These are phyloP conservation scores for Cardamine chenopodiifolia DNA, from an alignment of 345 rosid genomes.

Conservation along the genomic window DNA sequence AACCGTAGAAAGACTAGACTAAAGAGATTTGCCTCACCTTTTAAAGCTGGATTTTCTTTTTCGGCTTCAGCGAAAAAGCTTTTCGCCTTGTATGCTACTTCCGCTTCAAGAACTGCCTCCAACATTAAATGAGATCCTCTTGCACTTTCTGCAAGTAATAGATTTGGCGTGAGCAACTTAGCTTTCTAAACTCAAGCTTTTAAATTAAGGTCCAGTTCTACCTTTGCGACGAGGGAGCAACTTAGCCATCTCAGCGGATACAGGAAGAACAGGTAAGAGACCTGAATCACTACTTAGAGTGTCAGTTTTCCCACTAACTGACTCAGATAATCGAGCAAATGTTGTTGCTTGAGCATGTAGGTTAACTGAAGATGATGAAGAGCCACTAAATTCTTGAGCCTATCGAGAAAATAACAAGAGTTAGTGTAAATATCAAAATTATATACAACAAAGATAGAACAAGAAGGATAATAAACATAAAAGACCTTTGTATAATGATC, in stretches of 20 bases:
- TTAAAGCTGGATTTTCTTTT: constrained; percentile 48
- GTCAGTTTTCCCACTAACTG: constrained; percentile 38
- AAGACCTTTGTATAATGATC: constrained; percentile 52
- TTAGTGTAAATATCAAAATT: neutral
- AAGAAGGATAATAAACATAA: constrained; percentile 7
- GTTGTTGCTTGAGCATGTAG: constrained; percentile 74
- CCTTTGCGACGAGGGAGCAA: constrained; percentile 68
- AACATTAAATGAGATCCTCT: constrained; percentile 67
- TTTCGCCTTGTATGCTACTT: constrained; percentile 66
- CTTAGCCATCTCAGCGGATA: constrained; percentile 88
- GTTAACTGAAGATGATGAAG: constrained; percentile 38
- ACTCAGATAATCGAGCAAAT: constrained; percentile 64
- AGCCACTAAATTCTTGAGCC: constrained; percentile 44
- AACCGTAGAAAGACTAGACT: neutral
- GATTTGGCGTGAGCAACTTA: neutral
- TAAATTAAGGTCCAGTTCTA: neutral
- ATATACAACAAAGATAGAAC: neutral
- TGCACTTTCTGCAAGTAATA: constrained; percentile 44
- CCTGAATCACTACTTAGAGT: constrained; percentile 42
- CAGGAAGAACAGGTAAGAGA: constrained; percentile 60
- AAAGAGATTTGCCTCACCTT: constrained; percentile 32
- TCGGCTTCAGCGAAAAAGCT: constrained; percentile 63
- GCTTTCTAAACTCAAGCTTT: constrained; percentile 1
- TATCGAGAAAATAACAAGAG: constrained; percentile 1
- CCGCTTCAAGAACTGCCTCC: constrained; percentile 72